phyloP scores from a whole-genome alignment of 2,329 filamentous ascomycete species.

The Phoma sp. region DNA sequence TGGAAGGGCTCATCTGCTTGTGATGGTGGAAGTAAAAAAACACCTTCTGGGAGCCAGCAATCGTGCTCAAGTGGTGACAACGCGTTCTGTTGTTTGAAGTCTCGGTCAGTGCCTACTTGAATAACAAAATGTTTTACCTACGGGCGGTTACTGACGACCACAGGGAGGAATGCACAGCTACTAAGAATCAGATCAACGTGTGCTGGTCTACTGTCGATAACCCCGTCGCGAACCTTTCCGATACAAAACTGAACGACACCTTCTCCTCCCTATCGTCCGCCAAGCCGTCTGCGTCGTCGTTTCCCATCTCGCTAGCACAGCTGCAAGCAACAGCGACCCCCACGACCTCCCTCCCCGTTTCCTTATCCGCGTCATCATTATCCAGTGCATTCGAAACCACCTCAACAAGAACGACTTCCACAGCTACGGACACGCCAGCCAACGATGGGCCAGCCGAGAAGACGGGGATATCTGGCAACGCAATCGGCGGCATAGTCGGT shows the following conservation, averaged over 20 bases:
- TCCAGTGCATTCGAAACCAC: neutral
- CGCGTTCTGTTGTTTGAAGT: constrained; percentile 25
- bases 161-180: constrained; percentile 30
- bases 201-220: constrained; percentile 26
- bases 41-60: constrained; percentile 15
- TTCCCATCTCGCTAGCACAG: constrained; percentile 8
- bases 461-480: constrained; percentile 23
- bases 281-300: constrained; percentile 11
- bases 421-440: neutral
- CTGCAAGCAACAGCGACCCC: constrained; percentile 13
- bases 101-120: constrained; percentile 9
- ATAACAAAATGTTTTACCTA: too few relatives aligned
- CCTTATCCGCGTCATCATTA: constrained; percentile 1
- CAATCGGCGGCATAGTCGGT: constrained; percentile 26
- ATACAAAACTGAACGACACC: constrained; percentile 18
- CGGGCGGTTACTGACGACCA: constrained; percentile 10
- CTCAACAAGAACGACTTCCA: neutral
- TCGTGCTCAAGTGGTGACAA: constrained; percentile 16
- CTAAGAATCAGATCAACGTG: constrained; percentile 24
- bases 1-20: constrained; percentile 15
- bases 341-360: constrained; percentile 2
- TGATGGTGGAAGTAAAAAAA: constrained; percentile 14
- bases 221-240: constrained; percentile 16
- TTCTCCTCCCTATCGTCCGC: constrained; percentile 25
- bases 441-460: neutral